These are phyloP conservation scores for Trichoderma sp. DNA, from an alignment of 2,329 filamentous ascomycete genomes.

Conservation along the genomic window DNA sequence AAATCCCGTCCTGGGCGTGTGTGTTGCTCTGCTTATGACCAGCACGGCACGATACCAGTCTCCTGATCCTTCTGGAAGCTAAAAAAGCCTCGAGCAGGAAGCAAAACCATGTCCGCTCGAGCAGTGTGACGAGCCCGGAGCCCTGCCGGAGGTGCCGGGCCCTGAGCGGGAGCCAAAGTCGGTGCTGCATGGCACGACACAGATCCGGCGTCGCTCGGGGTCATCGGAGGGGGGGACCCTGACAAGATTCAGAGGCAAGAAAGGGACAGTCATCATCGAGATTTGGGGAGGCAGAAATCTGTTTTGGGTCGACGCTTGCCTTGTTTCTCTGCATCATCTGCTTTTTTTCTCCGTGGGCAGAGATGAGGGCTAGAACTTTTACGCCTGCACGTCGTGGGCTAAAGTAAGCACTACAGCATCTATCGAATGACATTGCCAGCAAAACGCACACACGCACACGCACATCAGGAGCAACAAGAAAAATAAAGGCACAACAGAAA, in stretches of 20 bases:
- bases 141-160: conserved; percentile 5
- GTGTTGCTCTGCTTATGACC: conserved; percentile 1
- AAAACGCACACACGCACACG: not conserved
- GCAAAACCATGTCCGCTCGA: not conserved
- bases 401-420: conserved; percentile 15
- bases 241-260: not conserved
- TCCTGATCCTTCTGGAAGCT: not conserved
- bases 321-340: not conserved
- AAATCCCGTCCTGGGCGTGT: not conserved
- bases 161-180: conserved; percentile 13
- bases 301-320: not conserved
- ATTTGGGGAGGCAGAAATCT: not conserved
- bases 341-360: not conserved
- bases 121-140: not conserved
- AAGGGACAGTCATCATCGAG: not conserved
- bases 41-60: not conserved
- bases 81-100: not conserved
- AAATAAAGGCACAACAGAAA: not conserved
- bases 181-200: conserved; percentile 2
- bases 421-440: conserved; percentile 1
- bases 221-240: not conserved
- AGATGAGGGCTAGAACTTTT: conserved; percentile 5
- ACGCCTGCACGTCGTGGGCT: not conserved
- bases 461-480: not conserved
- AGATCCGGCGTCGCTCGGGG: conserved; percentile 1